These are phyloP conservation scores for Pyrenula massariospora DNA, from an alignment of 495 filamentous ascomycete genomes.

Conservation along the genomic window DNA sequence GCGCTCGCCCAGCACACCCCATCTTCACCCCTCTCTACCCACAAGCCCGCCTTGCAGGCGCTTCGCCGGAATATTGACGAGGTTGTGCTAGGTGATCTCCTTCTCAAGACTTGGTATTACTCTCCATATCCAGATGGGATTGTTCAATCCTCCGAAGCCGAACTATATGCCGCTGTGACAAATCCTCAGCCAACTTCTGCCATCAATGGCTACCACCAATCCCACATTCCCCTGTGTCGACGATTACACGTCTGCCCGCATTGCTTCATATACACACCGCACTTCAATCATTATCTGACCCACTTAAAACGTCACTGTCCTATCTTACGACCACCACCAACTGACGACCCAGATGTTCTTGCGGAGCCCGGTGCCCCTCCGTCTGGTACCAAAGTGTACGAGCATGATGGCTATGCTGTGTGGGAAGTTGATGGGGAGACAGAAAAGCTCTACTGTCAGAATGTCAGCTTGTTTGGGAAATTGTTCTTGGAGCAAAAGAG, in stretches of 20 bases:
- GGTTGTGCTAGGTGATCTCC: conserved; percentile 61
- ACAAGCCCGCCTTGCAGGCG: conserved; percentile 7
- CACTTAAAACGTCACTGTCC: conserved; percentile 25
- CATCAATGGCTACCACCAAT: conserved; percentile 21
- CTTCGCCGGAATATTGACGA: conserved; percentile 56
- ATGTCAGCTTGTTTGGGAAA: conserved; percentile 93
- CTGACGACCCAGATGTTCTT: not conserved
- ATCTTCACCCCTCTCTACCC: not conserved
- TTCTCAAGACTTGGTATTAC: conserved; percentile 70
- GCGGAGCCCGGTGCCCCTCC: conserved; percentile 26
- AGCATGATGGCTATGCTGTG: conserved; percentile 50
- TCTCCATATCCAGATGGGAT: conserved; percentile 55
- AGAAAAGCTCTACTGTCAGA: conserved; percentile 87
- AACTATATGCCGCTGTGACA: conserved; percentile 54
- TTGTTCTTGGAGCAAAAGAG: conserved; percentile 97
- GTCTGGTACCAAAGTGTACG: conserved; percentile 42
- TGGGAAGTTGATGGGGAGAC: conserved; percentile 87
- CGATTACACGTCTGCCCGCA: conserved; percentile 77
- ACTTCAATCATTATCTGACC: conserved; percentile 45
- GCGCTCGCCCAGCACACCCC: not conserved
- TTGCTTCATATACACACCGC: conserved; percentile 87
- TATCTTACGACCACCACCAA: not conserved
- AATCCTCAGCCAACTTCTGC: conserved; percentile 19
- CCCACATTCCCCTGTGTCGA: not conserved
- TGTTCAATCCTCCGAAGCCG: conserved; percentile 11